Evolutionary conservation across 306 rosid genomes (phyloP), one percentile per base, ranked within the genome.

Genomic region (Glycine tomentella): DNA sequence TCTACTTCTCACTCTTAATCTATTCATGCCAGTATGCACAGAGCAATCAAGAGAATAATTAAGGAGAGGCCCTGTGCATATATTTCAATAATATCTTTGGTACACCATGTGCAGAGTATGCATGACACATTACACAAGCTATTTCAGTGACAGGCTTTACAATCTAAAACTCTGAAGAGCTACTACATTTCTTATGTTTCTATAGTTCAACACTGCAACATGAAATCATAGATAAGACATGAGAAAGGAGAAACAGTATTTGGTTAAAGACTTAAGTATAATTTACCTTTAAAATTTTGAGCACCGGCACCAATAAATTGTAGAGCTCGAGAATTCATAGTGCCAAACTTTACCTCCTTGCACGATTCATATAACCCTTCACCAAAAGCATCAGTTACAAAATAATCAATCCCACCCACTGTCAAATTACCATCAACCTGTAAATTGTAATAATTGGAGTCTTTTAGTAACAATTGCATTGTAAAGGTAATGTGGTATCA

Each of bases 261-360:
- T 76, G 73, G 70, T 79, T 69, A 75, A 31, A 75, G 65, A 74
- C 78, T 88, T 72, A 40, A 86, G 81, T 69, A 53, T 63, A 58
- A 71, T 7, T 83, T 79, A 93, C 99, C 98, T 92, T 80, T 81
- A 85, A 89, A 88, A 85, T 93, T 93, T 88, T 87, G 80, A 85
- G 99, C 98, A 85, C 94, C 96, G 55, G 87, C 94, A 50, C 99
- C 99, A 81, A 95, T 80, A 84, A 89, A 91, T 78, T 93, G 91
- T 51, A 93, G 65, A 74, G 93, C 99, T 67, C 85, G 90, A 84
- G 99, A 89, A 83, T 95, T 95, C 90, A 80, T 85, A 74, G 96
- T 90, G 79, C 99, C 99, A 84, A 90, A 95, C 80, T 93, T 95
- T 59, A 95, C 99, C 68, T 95, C 98, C 84, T 93, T 95, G 94